Evolutionary conservation across 2,329 filamentous ascomycete species (phyloP).

Genomic region (Colletotrichum sp.): DNA sequence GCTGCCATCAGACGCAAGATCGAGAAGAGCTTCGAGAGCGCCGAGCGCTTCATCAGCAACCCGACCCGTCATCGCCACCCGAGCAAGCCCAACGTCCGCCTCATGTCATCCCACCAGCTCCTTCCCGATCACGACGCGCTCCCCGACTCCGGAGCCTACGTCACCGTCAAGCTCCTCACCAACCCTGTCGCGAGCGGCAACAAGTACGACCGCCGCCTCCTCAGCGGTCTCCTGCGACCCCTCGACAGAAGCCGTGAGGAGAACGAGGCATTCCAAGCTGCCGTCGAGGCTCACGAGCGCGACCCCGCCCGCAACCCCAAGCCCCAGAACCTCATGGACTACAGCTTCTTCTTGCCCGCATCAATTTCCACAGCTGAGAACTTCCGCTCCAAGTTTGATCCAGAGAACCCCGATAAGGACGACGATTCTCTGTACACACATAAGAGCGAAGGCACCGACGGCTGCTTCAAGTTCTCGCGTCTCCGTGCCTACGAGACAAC

Average conservation of each 20-base stretch:
- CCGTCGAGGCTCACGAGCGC: slow-evolving; percentile 57
- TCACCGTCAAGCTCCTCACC: slow-evolving; percentile 71
- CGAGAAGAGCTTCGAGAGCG: slow-evolving; percentile 63
- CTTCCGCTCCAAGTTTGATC: slow-evolving; percentile 67
- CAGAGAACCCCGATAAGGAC: slow-evolving; percentile 59
- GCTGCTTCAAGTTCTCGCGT: slow-evolving; percentile 66
- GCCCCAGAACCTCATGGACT: slow-evolving; percentile 65
- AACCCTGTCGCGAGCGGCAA: slow-evolving; percentile 62
- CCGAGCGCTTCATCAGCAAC: slow-evolving; percentile 59
- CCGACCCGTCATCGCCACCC: slow-evolving; percentile 61
- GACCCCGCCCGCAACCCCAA: slow-evolving; percentile 62
- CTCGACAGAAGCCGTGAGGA: slow-evolving; percentile 61
- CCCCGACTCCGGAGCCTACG: slow-evolving; percentile 72
- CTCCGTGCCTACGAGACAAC: slow-evolving; percentile 70
- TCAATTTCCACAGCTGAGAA: slow-evolving; percentile 50
- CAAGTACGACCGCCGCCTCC: slow-evolving; percentile 65
- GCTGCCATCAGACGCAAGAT: slow-evolving; percentile 73
- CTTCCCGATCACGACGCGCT: slow-evolving; percentile 72
- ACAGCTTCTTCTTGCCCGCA: slow-evolving; percentile 69
- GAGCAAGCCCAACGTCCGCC: slow-evolving; percentile 44
- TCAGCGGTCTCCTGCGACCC: slow-evolving; percentile 66
- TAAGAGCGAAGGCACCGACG: slow-evolving; percentile 46
- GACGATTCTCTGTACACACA: slow-evolving; percentile 60
- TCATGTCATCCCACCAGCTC: slow-evolving; percentile 65
- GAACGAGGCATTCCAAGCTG: slow-evolving; percentile 54